Percentiles rank a stretch among this genome's conserved stretches.
Conservation (phyloP, 176 grass and related monocot species). For the Oryza longistaminata region DNA sequence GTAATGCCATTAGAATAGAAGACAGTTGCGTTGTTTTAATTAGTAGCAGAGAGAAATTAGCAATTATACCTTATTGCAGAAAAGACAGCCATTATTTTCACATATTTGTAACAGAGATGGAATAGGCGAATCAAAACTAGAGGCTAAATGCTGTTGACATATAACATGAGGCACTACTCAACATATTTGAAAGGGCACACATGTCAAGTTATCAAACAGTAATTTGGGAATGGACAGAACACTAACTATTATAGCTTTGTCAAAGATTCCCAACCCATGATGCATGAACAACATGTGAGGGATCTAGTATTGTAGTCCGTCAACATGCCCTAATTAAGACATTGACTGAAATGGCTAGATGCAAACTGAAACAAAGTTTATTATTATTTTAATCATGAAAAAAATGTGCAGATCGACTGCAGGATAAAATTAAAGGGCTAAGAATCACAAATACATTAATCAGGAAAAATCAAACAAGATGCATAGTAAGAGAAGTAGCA, state of each 20-base stretch:
- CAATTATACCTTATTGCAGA: background rate
- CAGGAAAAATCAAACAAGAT: constrained; percentile 19
- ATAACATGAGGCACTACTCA: background rate
- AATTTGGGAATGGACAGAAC: background rate
- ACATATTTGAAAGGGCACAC: background rate
- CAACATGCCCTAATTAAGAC: background rate
- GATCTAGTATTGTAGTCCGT: background rate
- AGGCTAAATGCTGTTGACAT: background rate
- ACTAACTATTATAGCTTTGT: background rate
- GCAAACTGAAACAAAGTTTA: constrained; percentile 3
- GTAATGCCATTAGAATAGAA: background rate
- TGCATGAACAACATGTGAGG: constrained; percentile 1
- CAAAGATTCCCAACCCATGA: background rate
- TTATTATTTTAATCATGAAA: constrained; percentile 10
- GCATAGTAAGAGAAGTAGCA: constrained; percentile 12
- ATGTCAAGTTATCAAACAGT: background rate
- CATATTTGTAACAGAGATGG: background rate
- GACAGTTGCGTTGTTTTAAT: background rate
- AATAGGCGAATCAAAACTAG: background rate
- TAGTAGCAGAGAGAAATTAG: background rate
- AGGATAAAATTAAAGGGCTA: constrained; percentile 21
- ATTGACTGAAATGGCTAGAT: constrained; percentile 1
- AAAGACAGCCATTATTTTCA: background rate
- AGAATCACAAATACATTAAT: background rate
- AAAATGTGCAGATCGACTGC: background rate